A percentile compares a stretch with the other conserved stretches of the same genome.
Conservation (phyloP, 257 asterid genomes). For the Ilex asprella region DNA sequence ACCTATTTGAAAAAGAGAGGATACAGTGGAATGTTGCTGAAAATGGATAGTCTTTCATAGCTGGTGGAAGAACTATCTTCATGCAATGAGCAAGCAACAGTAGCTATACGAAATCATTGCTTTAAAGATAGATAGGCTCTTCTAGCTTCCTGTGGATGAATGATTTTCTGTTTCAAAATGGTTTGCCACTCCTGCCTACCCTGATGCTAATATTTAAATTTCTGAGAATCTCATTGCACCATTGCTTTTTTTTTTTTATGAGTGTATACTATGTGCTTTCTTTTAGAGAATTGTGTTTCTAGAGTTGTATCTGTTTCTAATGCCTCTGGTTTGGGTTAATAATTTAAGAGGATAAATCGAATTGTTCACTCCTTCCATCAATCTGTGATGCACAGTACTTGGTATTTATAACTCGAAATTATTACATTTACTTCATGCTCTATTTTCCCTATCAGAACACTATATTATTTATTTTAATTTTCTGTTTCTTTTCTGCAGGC, state of each 20-base stretch:
- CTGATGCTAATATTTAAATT: no score
- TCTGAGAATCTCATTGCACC: no score
- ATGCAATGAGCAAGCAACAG: no score
- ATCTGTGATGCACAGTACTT: no score
- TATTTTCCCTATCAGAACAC: background rate
- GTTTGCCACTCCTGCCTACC: no score
- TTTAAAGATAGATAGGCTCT: no score
- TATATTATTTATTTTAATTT: slow-evolving; percentile 1
- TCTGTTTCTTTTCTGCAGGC: slow-evolving; percentile 41
- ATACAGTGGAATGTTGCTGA: no score
- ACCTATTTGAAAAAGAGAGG: no score
- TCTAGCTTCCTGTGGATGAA: background rate
- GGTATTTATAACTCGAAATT: background rate
- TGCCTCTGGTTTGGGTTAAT: background rate
- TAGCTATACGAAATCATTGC: no score
- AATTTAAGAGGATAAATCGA: background rate
- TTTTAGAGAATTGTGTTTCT: background rate
- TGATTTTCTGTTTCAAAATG: background rate
- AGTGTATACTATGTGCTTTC: background rate
- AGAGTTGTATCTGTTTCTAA: background rate
- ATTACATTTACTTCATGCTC: background rate
- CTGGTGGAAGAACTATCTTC: no score
- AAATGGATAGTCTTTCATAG: no score
- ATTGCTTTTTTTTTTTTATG: background rate
- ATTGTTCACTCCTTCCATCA: no score